A percentile compares a stretch with the other conserved stretches of the same genome.
Evolutionary conservation across 2,329 filamentous ascomycete genomes (phyloP).

Genomic region (Harringtonia lauricola): DNA sequence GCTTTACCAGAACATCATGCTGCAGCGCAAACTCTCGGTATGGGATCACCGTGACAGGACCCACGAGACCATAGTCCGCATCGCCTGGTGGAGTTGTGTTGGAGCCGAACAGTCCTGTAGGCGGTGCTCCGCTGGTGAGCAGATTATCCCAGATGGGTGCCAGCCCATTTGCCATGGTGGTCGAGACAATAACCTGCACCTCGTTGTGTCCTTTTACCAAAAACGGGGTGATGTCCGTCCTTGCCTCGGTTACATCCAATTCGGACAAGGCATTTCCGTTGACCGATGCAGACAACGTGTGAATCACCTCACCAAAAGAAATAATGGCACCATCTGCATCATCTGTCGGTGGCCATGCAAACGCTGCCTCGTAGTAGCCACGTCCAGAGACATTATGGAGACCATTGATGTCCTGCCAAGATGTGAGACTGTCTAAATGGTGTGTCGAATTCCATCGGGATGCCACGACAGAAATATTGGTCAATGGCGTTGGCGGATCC

Average conservation of each 20-base stretch:
- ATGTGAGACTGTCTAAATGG: background rate
- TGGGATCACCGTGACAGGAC: background rate
- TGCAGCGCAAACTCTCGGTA: no score
- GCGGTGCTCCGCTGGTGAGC: background rate
- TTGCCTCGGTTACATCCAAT: constrained; percentile 4
- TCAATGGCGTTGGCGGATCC: constrained; percentile 4
- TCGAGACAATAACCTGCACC: constrained; percentile 3
- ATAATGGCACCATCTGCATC: background rate
- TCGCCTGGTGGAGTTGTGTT: background rate
- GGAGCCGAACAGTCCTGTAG: constrained; percentile 1
- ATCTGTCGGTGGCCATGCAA: background rate
- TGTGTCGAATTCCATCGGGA: constrained; percentile 6
- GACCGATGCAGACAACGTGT: constrained; percentile 2
- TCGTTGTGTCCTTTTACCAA: constrained; percentile 2
- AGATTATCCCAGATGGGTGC: constrained; percentile 4
- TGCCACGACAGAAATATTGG: background rate
- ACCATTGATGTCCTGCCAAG: constrained; percentile 5
- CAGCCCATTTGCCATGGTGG: constrained; percentile 5
- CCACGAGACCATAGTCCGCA: constrained; percentile 2
- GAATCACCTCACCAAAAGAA: constrained; percentile 6
- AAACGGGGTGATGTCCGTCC: constrained; percentile 1
- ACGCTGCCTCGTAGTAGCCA: constrained; percentile 4
- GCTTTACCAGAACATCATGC: no score
- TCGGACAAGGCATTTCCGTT: constrained; percentile 5
- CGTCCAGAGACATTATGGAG: constrained; percentile 6